A percentile compares a stretch with the other conserved stretches of the same genome.
These are phyloP conservation scores for Aureobasidium sp. DNA, from an alignment of 2,329 filamentous ascomycete species.

Conservation along the genomic window DNA sequence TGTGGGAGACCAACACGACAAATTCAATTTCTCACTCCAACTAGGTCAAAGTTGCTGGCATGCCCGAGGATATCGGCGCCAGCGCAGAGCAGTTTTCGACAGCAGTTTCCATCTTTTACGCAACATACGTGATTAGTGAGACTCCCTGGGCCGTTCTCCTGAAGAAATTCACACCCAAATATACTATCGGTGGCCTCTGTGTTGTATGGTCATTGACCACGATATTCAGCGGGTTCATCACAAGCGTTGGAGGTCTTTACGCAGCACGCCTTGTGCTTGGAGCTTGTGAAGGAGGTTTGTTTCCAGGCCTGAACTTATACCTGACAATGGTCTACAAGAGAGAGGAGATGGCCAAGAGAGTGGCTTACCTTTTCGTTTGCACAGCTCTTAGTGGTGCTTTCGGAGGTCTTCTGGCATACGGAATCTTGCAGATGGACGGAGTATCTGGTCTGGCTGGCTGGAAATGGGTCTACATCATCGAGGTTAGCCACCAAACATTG, in stretches of 20 bases:
- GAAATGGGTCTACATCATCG: slow-evolving; percentile 27
- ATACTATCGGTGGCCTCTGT: slow-evolving; percentile 31
- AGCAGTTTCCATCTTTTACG: slow-evolving; percentile 44
- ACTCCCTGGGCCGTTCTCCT: slow-evolving; percentile 39
- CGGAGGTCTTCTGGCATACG: slow-evolving; percentile 30
- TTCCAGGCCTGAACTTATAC: slow-evolving; percentile 24
- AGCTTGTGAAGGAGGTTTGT: slow-evolving; percentile 19
- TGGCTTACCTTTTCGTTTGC: slow-evolving; percentile 35
- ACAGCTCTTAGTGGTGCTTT: slow-evolving; percentile 33
- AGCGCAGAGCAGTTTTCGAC: slow-evolving; percentile 35
- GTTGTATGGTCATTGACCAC: slow-evolving; percentile 42
- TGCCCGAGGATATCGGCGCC: slow-evolving; percentile 37
- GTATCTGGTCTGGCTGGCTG: slow-evolving; percentile 21
- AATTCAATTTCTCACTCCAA: background rate
- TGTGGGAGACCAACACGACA: no score
- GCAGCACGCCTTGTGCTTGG: slow-evolving; percentile 26
- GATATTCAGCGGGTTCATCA: slow-evolving; percentile 39
- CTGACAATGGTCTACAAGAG: slow-evolving; percentile 34
- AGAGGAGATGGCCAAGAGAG: slow-evolving; percentile 33
- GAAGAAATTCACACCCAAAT: slow-evolving; percentile 38
- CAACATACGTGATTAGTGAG: slow-evolving; percentile 43
- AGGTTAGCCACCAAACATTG: slow-evolving; percentile 1
- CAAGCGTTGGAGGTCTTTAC: slow-evolving; percentile 33
- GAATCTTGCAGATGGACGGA: slow-evolving; percentile 22
- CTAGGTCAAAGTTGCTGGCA: slow-evolving; percentile 31